These are phyloP conservation scores for Phytophthora pluvialis DNA, from an alignment of 352 stramenopile genomes.

Conservation along the genomic window DNA sequence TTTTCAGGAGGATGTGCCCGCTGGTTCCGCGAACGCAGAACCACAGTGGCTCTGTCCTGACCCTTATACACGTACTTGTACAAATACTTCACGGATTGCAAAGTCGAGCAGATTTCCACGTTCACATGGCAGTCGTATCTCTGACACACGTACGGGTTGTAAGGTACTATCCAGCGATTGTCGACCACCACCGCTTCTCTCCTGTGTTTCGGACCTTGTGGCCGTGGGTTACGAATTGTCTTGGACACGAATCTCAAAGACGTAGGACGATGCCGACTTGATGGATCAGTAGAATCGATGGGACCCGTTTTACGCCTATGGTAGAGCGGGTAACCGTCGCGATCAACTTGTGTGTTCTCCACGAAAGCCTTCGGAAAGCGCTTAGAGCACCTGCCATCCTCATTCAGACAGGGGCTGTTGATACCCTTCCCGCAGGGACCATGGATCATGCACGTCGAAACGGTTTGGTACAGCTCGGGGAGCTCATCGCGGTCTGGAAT, in stretches of 20 bases:
- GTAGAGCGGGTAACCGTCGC: slow-evolving; percentile 24
- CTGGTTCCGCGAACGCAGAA: background rate
- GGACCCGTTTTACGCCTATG: background rate
- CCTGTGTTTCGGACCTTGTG: background rate
- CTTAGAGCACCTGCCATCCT: slow-evolving; percentile 39
- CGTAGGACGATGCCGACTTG: background rate
- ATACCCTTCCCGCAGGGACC: slow-evolving; percentile 13
- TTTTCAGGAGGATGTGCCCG: too few relatives aligned
- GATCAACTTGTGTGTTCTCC: slow-evolving; percentile 4
- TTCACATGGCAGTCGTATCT: slow-evolving; percentile 69
- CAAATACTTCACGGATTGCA: slow-evolving; percentile 58
- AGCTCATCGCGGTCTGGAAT: background rate
- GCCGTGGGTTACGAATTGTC: background rate
- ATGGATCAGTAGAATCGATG: too few relatives aligned
- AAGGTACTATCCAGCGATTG: slow-evolving; percentile 61
- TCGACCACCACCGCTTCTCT: slow-evolving; percentile 3
- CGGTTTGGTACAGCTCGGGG: background rate
- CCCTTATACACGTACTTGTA: slow-evolving; percentile 74
- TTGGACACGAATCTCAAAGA: background rate
- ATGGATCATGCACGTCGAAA: slow-evolving; percentile 25
- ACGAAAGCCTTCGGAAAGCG: slow-evolving; percentile 26
- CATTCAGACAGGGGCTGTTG: slow-evolving; percentile 11
- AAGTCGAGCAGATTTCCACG: slow-evolving; percentile 49
- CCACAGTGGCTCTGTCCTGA: slow-evolving; percentile 30
- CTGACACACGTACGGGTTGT: slow-evolving; percentile 58